Conservation (phyloP, 2,329 filamentous ascomycete genomes). For the Tolypocladium capitatum region DNA sequence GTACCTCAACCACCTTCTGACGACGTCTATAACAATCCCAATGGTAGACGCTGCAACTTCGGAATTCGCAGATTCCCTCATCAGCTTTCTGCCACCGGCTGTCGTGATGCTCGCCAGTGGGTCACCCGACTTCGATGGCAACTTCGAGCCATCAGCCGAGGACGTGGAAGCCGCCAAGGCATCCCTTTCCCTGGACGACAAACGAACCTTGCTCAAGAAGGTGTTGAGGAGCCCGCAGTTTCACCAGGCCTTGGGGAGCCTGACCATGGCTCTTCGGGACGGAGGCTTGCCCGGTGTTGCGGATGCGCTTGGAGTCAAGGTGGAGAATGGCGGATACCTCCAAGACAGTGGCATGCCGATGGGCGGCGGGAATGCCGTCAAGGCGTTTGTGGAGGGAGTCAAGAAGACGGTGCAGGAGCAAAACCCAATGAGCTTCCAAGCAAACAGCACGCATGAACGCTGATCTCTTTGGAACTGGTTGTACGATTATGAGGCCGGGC, state of each 20-base stretch:
- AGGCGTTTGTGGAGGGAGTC: slow-evolving; percentile 82
- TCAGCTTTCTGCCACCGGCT: slow-evolving; percentile 65
- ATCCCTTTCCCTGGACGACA: slow-evolving; percentile 60
- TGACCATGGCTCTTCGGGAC: slow-evolving; percentile 80
- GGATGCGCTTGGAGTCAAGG: slow-evolving; percentile 67
- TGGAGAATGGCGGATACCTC: slow-evolving; percentile 76
- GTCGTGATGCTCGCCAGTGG: slow-evolving; percentile 67
- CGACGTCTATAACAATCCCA: slow-evolving; percentile 63
- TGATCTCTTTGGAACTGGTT: neutral
- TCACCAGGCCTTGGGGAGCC: slow-evolving; percentile 67
- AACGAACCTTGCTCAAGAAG: slow-evolving; percentile 66
- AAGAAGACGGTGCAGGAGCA: slow-evolving; percentile 62
- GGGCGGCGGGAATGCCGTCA: slow-evolving; percentile 76
- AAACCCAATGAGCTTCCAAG: slow-evolving; percentile 9
- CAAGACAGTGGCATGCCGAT: slow-evolving; percentile 67
- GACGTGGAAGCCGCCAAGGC: slow-evolving; percentile 60
- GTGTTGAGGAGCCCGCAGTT: slow-evolving; percentile 87
- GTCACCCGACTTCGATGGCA: slow-evolving; percentile 35
- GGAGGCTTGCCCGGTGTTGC: slow-evolving; percentile 83
- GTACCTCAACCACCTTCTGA: slow-evolving; percentile 73
- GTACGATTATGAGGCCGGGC: neutral
- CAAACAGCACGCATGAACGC: neutral
- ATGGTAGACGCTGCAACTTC: slow-evolving; percentile 55
- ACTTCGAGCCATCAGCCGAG: slow-evolving; percentile 54
- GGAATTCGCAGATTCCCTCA: slow-evolving; percentile 57